These are phyloP conservation scores for Plenodomus lindquistii DNA, from an alignment of 2,329 filamentous ascomycete genomes.

Conservation along the genomic window DNA sequence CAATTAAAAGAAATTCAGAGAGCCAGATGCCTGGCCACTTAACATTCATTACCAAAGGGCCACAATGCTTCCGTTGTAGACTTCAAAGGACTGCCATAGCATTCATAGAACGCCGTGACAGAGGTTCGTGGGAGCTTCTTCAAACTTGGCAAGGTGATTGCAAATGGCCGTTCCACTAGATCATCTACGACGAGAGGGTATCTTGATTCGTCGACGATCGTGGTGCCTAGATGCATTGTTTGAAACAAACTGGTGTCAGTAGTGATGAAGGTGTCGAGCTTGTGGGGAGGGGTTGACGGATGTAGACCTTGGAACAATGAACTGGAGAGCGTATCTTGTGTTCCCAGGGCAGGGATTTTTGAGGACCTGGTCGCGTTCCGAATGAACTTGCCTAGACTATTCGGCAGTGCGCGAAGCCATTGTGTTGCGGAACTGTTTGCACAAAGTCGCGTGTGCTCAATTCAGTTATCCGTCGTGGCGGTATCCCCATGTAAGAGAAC, in stretches of 20 bases:
- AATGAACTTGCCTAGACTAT: too few relatives aligned
- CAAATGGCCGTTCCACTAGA: slow-evolving; percentile 32
- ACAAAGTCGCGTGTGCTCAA: too few relatives aligned
- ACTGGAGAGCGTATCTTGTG: slow-evolving; percentile 8
- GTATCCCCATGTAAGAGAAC: too few relatives aligned
- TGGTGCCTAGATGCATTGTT: slow-evolving; percentile 43
- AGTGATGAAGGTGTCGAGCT: slow-evolving; percentile 29
- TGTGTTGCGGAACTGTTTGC: too few relatives aligned
- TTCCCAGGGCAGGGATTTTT: too few relatives aligned
- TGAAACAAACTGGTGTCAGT: slow-evolving; percentile 38
- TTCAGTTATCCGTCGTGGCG: too few relatives aligned
- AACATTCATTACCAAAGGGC: slow-evolving; percentile 44
- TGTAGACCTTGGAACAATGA: slow-evolving; percentile 18
- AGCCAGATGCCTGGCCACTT: slow-evolving; percentile 41
- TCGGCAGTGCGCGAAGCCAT: too few relatives aligned
- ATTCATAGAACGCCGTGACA: slow-evolving; percentile 43
- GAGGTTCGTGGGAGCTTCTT: slow-evolving; percentile 24
- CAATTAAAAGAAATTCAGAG: slow-evolving; percentile 22
- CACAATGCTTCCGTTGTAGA: slow-evolving; percentile 32
- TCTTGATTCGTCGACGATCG: slow-evolving; percentile 29
- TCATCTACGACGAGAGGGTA: slow-evolving; percentile 40
- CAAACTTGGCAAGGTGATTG: slow-evolving; percentile 30
- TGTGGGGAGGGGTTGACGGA: slow-evolving; percentile 29
- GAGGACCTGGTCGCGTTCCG: too few relatives aligned
- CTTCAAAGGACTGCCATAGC: slow-evolving; percentile 41